Base-by-base conservation (phyloP, 139 green algal genomes). In the Chlorokybus atmophyticus region DNA sequence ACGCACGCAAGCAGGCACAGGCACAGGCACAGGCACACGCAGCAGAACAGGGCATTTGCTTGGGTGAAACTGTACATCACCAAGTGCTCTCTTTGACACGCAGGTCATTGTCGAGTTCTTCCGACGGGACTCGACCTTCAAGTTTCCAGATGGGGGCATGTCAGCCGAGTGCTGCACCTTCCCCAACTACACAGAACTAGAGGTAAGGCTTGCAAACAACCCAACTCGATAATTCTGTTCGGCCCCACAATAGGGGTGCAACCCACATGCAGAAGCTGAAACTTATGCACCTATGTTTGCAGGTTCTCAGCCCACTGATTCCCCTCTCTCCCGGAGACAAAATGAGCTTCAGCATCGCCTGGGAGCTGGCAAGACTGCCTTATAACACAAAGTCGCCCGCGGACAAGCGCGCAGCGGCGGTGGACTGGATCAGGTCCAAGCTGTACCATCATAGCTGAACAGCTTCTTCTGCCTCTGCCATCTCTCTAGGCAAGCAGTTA, bases 151-250 rank as follows among this genome's bases (percentile, higher is more conserved):
- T 44, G 35, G 14, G 14, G 35, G 35, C 10, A 21, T 10, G 10
- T 21, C 10, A 10, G 35, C 35, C 35, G 35, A 44, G 35, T 44
- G 35, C 35, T 44, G 35, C 35, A 44, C 35, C 10, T 44, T 44
- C 35, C 35, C 35, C 35, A 44, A 44, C 35, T 44, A 44, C 35
- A 44, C 35, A 21, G 35, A 44, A 44, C 35, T 44, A 14, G 35
- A 44, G 35, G n/a, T n/a, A n/a, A n/a, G n/a, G n/a, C n/a, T n/a
- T n/a, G n/a, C n/a, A n/a, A n/a, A n/a, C n/a, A n/a, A n/a, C n/a
- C n/a, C n/a, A n/a, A n/a, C n/a, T n/a, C n/a, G n/a, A n/a, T n/a
- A n/a, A n/a, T n/a, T n/a, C n/a, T n/a, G n/a, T n/a, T n/a, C n/a
- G n/a, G n/a, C n/a, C n/a, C n/a, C n/a, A n/a, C n/a, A n/a, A n/a